Base-by-base conservation (phyloP, 441 rosid species). In the Codiaeum variegatum region DNA sequence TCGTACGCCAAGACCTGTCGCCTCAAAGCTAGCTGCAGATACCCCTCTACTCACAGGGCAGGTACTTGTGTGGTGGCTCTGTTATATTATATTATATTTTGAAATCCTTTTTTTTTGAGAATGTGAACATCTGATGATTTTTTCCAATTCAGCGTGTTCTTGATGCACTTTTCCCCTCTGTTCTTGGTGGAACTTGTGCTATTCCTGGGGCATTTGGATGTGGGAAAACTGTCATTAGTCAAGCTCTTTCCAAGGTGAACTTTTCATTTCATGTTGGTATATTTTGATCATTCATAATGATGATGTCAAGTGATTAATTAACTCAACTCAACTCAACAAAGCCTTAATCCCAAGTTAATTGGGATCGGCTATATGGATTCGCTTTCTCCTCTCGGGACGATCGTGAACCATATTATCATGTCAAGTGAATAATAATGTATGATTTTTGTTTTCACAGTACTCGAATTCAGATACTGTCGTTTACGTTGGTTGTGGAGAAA, bases 181-280 rank as follows among this genome's bases (percentile, higher is more conserved):
- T 96, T 79, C 97, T 96, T 77, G 98, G 99, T 80, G 99, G 99
- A 78, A 96, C 99, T 75, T 96, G 99, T 88, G 98, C 99, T 66
- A 96, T 93, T 64, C 98, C 99, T 74, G 98, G 99, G 75, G 99
- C 99, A 29, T 96, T 96, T 88, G 99, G 99, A 12, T 91, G 99
- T 88, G 99, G 99, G 51, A 96, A 96, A 91, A 96, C 98, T 67
- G 99, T 96, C 80, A 96, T 96, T 76, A 96, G 99, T 84, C 99
- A 93, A 85, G 99, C 99, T 79, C 97, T 96, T 83, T 96, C 99
- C 21, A 96, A 96, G 97, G 97, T 93, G 76, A 78, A 29, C 12
- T 82, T 82, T 7, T 52, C 23, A 73, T 71, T 73, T 67, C 58
- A 10, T 55, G 13, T 0, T 60, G 12, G 51, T 56, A 5, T 52